A percentile compares a stretch with the other conserved stretches of the same genome.
These are phyloP conservation scores for Fomitopsis schrenkii DNA, from an alignment of 1,284 basidiomycete species.

Conservation along the genomic window DNA sequence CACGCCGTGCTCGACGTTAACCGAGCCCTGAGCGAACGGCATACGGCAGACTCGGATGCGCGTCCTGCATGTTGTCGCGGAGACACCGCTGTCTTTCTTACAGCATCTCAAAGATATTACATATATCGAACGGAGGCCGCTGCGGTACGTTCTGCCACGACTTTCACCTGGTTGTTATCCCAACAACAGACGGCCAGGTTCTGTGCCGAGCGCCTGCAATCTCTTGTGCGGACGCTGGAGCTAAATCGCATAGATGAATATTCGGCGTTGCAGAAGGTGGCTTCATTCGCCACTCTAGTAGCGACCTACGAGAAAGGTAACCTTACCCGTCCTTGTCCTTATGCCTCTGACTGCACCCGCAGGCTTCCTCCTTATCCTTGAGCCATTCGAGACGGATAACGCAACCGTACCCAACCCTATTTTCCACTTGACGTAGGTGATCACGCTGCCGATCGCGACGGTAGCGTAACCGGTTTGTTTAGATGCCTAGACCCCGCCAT, in stretches of 20 bases:
- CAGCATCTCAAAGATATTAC: conserved; percentile 99
- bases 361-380: conserved; percentile 97
- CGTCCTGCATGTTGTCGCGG: conserved; percentile 98
- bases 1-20: neutral
- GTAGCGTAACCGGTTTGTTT: conserved; percentile 8
- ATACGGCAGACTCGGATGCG: conserved; percentile 87
- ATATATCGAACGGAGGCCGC: conserved; percentile 95
- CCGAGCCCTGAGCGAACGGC: neutral
- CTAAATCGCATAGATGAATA: conserved; percentile 91
- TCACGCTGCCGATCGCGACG: neutral
- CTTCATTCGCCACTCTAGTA: conserved; percentile 94
- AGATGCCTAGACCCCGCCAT: conserved; percentile 97
- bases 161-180: conserved; percentile 5
- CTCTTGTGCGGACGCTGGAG: conserved; percentile 91
- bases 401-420: conserved; percentile 99
- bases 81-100: conserved; percentile 96
- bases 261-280: conserved; percentile 91
- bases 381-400: conserved; percentile 98
- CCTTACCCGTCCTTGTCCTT: neutral
- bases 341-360: conserved; percentile 5
- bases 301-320: conserved; percentile 96
- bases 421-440: conserved; percentile 90
- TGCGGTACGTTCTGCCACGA: conserved; percentile 53
- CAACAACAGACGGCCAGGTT: conserved; percentile 53
- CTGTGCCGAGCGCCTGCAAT: conserved; percentile 94